Evolutionary conservation across 345 rosid species (phyloP).

Genomic region (Gossypium herbaceum): DNA sequence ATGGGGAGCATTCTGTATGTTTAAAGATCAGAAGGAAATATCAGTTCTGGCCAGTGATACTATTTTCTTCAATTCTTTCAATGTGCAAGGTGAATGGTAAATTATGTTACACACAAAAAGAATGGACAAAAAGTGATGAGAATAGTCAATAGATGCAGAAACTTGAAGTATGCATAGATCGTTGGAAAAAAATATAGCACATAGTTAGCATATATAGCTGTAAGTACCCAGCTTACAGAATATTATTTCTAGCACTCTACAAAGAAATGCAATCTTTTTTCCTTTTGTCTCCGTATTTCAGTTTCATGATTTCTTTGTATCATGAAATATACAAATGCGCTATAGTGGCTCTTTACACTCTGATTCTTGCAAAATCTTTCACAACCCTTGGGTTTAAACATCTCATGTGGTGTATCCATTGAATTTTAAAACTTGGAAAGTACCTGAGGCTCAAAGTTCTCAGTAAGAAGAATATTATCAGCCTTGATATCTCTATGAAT

Average conservation of each 20-base stretch:
- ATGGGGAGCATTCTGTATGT: neutral
- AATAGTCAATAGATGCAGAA: neutral
- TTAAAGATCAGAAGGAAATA: neutral
- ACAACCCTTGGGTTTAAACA: conserved; percentile 3
- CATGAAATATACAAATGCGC: conserved; percentile 6
- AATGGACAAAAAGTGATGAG: neutral
- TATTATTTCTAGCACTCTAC: conserved; percentile 1
- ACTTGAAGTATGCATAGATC: neutral
- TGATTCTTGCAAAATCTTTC: conserved; percentile 6
- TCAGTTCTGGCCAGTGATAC: neutral
- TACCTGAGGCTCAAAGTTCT: conserved; percentile 90
- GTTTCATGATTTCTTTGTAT: neutral
- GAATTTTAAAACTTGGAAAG: conserved; percentile 19
- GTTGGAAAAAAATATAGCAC: neutral
- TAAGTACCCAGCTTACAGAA: conserved; percentile 3
- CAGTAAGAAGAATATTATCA: conserved; percentile 86
- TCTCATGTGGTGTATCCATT: neutral
- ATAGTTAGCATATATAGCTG: neutral
- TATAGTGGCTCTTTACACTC: neutral
- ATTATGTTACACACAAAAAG: neutral
- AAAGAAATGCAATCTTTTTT: neutral
- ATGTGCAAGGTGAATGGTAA: neutral
- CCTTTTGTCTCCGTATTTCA: neutral
- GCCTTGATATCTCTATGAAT: conserved; percentile 95
- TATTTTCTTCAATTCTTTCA: neutral